Evolutionary conservation across 2,329 filamentous ascomycete genomes (phyloP).

Genomic region (Colletotrichum sansevieriae): DNA sequence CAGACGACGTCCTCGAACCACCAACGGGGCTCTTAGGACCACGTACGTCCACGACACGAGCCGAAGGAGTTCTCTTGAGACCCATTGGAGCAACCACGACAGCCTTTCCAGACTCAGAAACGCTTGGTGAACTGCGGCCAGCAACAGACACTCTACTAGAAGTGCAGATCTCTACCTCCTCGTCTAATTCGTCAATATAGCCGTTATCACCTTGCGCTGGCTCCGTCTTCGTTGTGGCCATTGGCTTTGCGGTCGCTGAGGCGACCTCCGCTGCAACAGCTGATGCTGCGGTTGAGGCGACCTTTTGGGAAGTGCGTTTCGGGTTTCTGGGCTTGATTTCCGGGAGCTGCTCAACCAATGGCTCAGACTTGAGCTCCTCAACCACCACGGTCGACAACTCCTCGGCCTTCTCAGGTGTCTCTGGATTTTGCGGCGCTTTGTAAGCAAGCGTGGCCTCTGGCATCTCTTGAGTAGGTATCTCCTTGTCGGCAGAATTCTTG

Average conservation of each 20-base stretch:
- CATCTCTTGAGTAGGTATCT: constrained; percentile 36
- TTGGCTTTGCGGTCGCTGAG: not conserved
- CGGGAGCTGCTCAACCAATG: constrained; percentile 22
- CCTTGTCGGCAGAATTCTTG: constrained; percentile 24
- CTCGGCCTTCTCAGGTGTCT: constrained; percentile 2
- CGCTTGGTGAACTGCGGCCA: constrained; percentile 63
- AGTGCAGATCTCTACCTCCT: constrained; percentile 69
- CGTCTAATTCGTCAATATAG: constrained; percentile 62
- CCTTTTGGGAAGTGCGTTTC: constrained; percentile 33
- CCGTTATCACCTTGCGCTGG: constrained; percentile 58
- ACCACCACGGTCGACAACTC: not conserved
- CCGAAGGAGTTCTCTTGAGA: constrained; percentile 62
- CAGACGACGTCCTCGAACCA: constrained; percentile 62
- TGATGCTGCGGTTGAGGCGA: constrained; percentile 9
- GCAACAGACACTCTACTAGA: constrained; percentile 68
- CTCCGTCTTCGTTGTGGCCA: not conserved
- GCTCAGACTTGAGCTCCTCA: not conserved
- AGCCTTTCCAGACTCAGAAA: constrained; percentile 60
- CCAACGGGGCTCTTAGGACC: constrained; percentile 63
- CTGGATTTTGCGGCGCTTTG: constrained; percentile 7
- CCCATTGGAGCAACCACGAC: constrained; percentile 54
- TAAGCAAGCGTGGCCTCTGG: constrained; percentile 6
- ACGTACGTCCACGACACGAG: constrained; percentile 69
- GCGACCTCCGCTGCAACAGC: constrained; percentile 16
- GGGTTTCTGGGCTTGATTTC: constrained; percentile 38